Evolutionary conservation across 1,284 basidiomycete genomes (phyloP).

Genomic region (Pulveroboletus sp.): DNA sequence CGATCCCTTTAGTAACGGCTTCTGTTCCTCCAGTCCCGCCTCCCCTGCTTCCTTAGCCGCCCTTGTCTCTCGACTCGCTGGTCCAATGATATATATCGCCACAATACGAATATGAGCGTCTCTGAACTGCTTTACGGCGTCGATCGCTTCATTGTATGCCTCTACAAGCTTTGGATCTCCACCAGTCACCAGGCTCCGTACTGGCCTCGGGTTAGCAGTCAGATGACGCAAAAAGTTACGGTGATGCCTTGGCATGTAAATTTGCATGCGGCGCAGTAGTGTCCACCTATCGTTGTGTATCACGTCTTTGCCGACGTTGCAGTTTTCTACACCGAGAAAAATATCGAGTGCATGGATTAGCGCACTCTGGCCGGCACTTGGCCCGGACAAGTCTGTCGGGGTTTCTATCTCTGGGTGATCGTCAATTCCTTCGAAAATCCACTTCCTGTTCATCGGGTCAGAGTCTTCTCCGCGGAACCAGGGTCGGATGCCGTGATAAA

Average conservation of each 20-base stretch:
- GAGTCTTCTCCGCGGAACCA: slow-evolving; percentile 92
- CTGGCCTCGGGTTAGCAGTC: slow-evolving; percentile 56
- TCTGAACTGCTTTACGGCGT: slow-evolving; percentile 77
- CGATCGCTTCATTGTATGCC: slow-evolving; percentile 77
- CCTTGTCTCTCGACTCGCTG: slow-evolving; percentile 47
- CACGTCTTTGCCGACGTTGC: slow-evolving; percentile 20
- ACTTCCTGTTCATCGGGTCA: slow-evolving; percentile 57
- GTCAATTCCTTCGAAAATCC: slow-evolving; percentile 82
- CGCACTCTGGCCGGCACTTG: slow-evolving; percentile 89
- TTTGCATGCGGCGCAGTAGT: slow-evolving; percentile 81
- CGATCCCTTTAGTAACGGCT: slow-evolving; percentile 63
- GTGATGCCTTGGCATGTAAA: slow-evolving; percentile 92
- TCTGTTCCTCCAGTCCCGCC: slow-evolving; percentile 29
- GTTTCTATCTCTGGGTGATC: slow-evolving; percentile 47
- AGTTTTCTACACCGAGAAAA: slow-evolving; percentile 83
- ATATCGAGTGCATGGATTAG: slow-evolving; percentile 88
- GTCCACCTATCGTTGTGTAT: slow-evolving; percentile 32
- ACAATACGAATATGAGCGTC: slow-evolving; percentile 90
- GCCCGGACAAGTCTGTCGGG: slow-evolving; percentile 76
- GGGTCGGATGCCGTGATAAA: slow-evolving; percentile 85
- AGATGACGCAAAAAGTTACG: slow-evolving; percentile 87
- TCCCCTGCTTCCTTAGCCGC: slow-evolving; percentile 19
- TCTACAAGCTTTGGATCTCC: slow-evolving; percentile 43
- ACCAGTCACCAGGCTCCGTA: slow-evolving; percentile 41
- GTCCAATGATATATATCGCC: slow-evolving; percentile 81